phyloP scores from a whole-genome alignment of 1,139 yeast genomes.

The Sugiyamaella sp. region DNA sequence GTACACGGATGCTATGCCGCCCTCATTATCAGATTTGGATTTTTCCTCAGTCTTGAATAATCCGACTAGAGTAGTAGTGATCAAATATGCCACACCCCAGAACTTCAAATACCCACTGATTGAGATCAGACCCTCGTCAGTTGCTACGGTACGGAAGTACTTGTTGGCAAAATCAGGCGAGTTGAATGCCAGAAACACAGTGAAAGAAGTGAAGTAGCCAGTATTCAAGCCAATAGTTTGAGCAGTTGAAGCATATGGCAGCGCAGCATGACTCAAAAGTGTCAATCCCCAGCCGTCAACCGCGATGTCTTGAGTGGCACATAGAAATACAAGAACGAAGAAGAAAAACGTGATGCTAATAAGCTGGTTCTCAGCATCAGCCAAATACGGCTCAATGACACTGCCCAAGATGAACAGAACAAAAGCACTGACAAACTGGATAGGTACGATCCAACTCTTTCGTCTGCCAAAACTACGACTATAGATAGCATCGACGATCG shows the following conservation, averaged over 20 bases:
- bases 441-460: conserved; percentile 93
- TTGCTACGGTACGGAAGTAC: conserved; percentile 66
- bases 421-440: conserved; percentile 75
- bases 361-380: conserved; percentile 58
- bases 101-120: conserved; percentile 74
- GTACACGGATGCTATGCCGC: conserved; percentile 55
- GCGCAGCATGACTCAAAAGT: conserved; percentile 71
- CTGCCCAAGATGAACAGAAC: conserved; percentile 67
- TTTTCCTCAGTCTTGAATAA: conserved; percentile 50
- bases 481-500: conserved; percentile 88
- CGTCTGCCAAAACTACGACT: conserved; percentile 72
- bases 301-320: conserved; percentile 98
- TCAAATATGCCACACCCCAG: conserved; percentile 74
- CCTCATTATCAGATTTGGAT: conserved; percentile 44
- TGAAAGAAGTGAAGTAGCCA: conserved; percentile 90
- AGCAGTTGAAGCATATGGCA: conserved; percentile 96
- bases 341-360: conserved; percentile 62
- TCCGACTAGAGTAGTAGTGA: conserved; percentile 64
- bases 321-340: conserved; percentile 75
- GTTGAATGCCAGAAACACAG: conserved; percentile 85
- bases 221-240: conserved; percentile 94
- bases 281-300: conserved; percentile 99
- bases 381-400: conserved; percentile 55
- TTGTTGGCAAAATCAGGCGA: conserved; percentile 92
- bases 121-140: conserved; percentile 66